Evolutionary conservation across 305 asterid species (phyloP), one percentile per base, ranked within the genome.

Genomic region (Nicotiana rustica): DNA sequence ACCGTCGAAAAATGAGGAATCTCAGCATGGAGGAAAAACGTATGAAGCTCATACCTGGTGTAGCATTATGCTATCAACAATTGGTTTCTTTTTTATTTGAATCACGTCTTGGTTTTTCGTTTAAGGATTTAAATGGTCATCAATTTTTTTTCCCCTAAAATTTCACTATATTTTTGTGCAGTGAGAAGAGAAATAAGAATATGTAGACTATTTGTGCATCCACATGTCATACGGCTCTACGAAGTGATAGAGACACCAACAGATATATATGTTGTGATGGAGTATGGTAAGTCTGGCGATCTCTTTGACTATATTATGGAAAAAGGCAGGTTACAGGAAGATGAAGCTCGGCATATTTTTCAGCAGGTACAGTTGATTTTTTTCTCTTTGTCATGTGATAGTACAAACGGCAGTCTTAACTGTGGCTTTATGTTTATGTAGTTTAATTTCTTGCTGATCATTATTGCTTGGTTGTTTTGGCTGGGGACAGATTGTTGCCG

Each of bases 21-120:
- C 93, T 96, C 2, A 93, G 93, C 85, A 93, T 95, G 98, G 97
- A 95, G 92, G 99, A 94, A 88, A 95, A 94, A 88, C 93, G 99
- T 92, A 77, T 67, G 81, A 71, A 52, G 38, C 18, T 55, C 66
- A 41, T 67, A 75, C 70, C 78, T 89, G 75, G 57, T 78, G 41
- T 77, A 81, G 33, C 25, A 36, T 18, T 41, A 47, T 65, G 21
- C 66, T 21, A 10, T 0, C 18, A 17, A 18, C 19, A 36, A 38
- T 77, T 2, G 13, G 12, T 75, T 73, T 55, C 38, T 13, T 35
- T 44, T 44, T 73, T 8, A 64, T 44, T 52, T 49, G 79, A 73
- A 73, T 10, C 60, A 14, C 41, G 8, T 13, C 62, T 49, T 83
- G 66, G 61, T 44, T 81, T 67, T 31, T 71, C 56, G 68, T 83